These are phyloP conservation scores for Ascochyta koolunga DNA, from an alignment of 2,329 filamentous ascomycete genomes.

Conservation along the genomic window DNA sequence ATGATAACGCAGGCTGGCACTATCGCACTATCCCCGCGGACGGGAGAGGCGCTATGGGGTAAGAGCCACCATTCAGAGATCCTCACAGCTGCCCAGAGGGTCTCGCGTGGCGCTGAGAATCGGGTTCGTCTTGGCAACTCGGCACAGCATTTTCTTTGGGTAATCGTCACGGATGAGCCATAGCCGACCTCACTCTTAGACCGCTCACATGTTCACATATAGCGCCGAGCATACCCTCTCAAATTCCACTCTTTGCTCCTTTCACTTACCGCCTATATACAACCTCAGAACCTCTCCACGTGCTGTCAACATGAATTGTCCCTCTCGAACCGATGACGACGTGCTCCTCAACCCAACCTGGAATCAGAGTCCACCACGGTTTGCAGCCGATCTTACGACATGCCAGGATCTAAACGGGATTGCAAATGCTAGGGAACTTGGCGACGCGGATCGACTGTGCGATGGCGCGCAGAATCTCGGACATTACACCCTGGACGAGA, in stretches of 20 bases:
- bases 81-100: not conserved
- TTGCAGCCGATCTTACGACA: conserved; percentile 41
- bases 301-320: conserved; percentile 37
- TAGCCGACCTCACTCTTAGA: conserved; percentile 22
- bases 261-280: not conserved
- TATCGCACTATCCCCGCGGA: conserved; percentile 9
- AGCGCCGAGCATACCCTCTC: conserved; percentile 16
- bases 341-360: conserved; percentile 34
- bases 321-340: conserved; percentile 36
- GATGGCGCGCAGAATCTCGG: conserved; percentile 19
- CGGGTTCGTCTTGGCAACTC: conserved; percentile 23
- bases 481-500: conserved; percentile 21
- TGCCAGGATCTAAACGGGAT: conserved; percentile 41
- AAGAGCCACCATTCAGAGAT: conserved; percentile 3
- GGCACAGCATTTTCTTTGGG: conserved; percentile 23
- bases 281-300: not conserved
- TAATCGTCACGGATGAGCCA: conserved; percentile 24
- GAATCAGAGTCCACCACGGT: conserved; percentile 40
- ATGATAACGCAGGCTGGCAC: not conserved
- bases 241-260: conserved; percentile 23
- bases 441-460: conserved; percentile 30
- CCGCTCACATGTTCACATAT: conserved; percentile 23
- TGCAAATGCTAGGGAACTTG: conserved; percentile 37
- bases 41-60: conserved; percentile 7
- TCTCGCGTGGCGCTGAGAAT: conserved; percentile 19